A percentile compares a stretch with the other conserved stretches of the same genome.
phyloP scores from a whole-genome alignment of 192 early-diverging fungal species.

The Cladochytrium replicatum region DNA sequence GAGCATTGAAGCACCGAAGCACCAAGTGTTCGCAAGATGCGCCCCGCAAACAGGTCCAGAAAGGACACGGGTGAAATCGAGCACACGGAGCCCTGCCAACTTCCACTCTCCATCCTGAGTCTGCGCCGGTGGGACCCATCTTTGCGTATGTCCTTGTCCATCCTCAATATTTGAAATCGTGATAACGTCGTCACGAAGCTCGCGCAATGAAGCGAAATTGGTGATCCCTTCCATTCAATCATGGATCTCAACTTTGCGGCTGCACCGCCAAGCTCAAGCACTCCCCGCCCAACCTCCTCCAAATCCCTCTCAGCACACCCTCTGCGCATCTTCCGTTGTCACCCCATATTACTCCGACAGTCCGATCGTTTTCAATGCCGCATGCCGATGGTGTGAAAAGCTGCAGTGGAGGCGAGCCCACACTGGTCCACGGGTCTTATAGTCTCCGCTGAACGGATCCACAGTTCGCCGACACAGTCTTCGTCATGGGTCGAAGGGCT shows the following conservation, averaged over 20 bases:
- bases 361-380: conserved; percentile 7
- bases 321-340: no score
- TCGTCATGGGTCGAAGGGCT: no score
- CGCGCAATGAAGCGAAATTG: conserved; percentile 1
- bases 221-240: conserved; percentile 1
- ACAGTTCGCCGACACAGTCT: conserved; percentile 10
- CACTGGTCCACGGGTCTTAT: neutral
- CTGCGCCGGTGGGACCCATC: neutral
- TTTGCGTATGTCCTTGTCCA: neutral
- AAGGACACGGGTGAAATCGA: conserved; percentile 28
- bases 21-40: conserved; percentile 15
- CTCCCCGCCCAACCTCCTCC: conserved; percentile 4
- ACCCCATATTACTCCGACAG: neutral
- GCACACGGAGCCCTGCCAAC: conserved; percentile 19
- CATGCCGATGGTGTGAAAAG: conserved; percentile 15
- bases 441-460: conserved; percentile 16
- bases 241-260: conserved; percentile 6
- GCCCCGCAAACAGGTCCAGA: conserved; percentile 21
- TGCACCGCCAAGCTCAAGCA: conserved; percentile 8
- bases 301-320: neutral
- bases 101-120: neutral
- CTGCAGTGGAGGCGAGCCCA: conserved; percentile 16
- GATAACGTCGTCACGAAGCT: no score
- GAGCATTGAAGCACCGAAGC: conserved; percentile 19
- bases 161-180: no score